Percentiles rank a stretch among this genome's conserved stretches.
These are phyloP conservation scores for Canavalia gladiata DNA, from an alignment of 306 rosid species.

Conservation along the genomic window DNA sequence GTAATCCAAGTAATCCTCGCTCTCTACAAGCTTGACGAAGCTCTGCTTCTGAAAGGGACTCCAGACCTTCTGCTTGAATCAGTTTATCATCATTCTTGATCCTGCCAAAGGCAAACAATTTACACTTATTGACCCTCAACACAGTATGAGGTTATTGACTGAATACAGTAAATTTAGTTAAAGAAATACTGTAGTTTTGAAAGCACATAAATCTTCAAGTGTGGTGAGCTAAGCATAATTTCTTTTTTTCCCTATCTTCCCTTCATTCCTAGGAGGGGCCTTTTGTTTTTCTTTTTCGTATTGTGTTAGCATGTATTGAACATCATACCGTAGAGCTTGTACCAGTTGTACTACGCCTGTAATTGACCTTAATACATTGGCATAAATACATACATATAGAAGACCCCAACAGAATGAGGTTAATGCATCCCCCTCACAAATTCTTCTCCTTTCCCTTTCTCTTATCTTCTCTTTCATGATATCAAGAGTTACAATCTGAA, in stretches of 20 bases:
- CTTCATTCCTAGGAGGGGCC: slow-evolving; percentile 6
- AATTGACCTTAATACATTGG: neutral
- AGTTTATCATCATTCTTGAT: slow-evolving; percentile 83
- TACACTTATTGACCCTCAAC: slow-evolving; percentile 30
- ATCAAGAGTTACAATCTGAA: slow-evolving; percentile 13
- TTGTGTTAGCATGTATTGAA: neutral
- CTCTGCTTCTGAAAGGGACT: slow-evolving; percentile 86
- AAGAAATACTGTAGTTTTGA: slow-evolving; percentile 6
- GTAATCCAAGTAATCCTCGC: slow-evolving; percentile 88
- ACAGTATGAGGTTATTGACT: neutral
- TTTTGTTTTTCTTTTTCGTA: neutral
- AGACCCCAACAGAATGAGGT: neutral
- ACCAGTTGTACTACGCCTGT: slow-evolving; percentile 1
- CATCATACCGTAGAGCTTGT: neutral
- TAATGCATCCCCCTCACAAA: slow-evolving; percentile 8
- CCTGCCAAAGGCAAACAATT: slow-evolving; percentile 59
- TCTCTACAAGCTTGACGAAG: slow-evolving; percentile 92
- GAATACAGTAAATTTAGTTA: neutral
- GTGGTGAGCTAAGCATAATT: neutral
- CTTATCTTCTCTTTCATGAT: neutral
- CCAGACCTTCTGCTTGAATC: slow-evolving; percentile 84
- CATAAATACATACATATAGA: neutral
- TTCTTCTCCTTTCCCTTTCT: slow-evolving; percentile 22
- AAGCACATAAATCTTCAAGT: neutral
- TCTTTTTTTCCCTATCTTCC: neutral